Conservation (phyloP, 2,329 filamentous ascomycete genomes). For the Colletotrichum cuscutae region DNA sequence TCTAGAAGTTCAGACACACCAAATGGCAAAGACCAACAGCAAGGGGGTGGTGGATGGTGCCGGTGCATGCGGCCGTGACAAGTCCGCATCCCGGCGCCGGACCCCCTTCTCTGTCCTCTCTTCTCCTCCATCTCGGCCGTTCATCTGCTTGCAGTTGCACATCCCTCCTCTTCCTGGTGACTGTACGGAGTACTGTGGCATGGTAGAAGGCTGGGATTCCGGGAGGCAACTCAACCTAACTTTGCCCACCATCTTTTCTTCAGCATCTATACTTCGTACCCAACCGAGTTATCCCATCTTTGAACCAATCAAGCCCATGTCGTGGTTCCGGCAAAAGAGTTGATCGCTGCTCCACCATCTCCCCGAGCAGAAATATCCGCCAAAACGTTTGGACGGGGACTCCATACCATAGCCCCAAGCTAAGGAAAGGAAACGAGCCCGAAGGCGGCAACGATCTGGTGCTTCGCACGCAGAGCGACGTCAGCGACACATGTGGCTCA, state of each 20-base stretch:
- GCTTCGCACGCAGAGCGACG: neutral
- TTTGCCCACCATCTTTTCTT: neutral
- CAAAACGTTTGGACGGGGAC: neutral
- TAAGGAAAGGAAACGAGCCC: slow-evolving; percentile 4
- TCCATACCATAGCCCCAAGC: slow-evolving; percentile 12
- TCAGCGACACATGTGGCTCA: neutral
- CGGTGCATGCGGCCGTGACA: slow-evolving; percentile 6
- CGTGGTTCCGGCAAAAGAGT: neutral
- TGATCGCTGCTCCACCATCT: slow-evolving; percentile 18
- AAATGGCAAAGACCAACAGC: neutral
- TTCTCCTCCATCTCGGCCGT: neutral
- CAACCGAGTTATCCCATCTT: neutral
- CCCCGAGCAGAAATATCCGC: slow-evolving; percentile 7
- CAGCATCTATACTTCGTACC: neutral
- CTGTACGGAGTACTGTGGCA: too few relatives aligned
- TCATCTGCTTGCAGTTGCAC: neutral
- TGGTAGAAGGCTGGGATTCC: neutral
- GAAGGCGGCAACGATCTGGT: slow-evolving; percentile 12
- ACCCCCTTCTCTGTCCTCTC: neutral
- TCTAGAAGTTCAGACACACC: neutral
- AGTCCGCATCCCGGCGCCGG: slow-evolving; percentile 1
- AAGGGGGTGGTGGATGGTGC: neutral
- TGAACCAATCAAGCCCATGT: slow-evolving; percentile 4
- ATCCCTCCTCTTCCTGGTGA: neutral
- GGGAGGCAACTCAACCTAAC: neutral